Base-by-base conservation (phyloP, 176 grass and related monocot species). In the Thinopyrum elongatum region DNA sequence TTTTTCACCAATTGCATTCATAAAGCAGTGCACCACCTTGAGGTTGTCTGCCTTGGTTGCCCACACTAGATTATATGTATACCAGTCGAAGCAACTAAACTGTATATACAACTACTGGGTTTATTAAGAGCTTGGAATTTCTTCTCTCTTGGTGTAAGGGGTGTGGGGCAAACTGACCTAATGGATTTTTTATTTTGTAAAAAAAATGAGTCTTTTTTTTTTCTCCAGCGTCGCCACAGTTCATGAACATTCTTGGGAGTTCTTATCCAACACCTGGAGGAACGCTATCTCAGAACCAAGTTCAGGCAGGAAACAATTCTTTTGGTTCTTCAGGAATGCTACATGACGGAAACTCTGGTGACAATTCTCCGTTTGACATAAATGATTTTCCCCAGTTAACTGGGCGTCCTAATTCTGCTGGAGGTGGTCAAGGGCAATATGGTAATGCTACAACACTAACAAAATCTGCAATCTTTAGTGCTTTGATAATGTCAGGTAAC, bases 361-460 rank as follows among this genome's bases (percentile, higher is more conserved):
- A 98, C 67, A 91, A 47, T 86, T 83, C 90, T 91, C 96, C 92
- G 9, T 98, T 95, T 89, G 96, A 98, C 78, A 88, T 95, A 61
- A 98, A 94, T 94, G 96, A 98, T 89, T 98, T 98, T 80, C 96
- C 96, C 81, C 93, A 95, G 80, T 88, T 98, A 86, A 94, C 78
- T 51, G 91, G 91, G 16, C 91, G 90, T 5, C 93, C 93, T 85
- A 98, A 87, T 92, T 98, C 90, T 46, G 90, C 90, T 36, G 96
- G 93, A 41, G 90, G 90, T 74, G 84, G 86, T 81, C 96, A 95
- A 84, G 93, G 93, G 28, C 93, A 95, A 86, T 98, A 91, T 65
- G 96, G 96, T 98, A 95, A 94, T 70, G 55, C 38, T 85, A 68
- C 35, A 76, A 38, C 15, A 10, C 51, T 90, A 76, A 70, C 78